These are phyloP conservation scores for Aureobasidium sp. DNA, from an alignment of 2,329 filamentous ascomycete species.

Conservation along the genomic window DNA sequence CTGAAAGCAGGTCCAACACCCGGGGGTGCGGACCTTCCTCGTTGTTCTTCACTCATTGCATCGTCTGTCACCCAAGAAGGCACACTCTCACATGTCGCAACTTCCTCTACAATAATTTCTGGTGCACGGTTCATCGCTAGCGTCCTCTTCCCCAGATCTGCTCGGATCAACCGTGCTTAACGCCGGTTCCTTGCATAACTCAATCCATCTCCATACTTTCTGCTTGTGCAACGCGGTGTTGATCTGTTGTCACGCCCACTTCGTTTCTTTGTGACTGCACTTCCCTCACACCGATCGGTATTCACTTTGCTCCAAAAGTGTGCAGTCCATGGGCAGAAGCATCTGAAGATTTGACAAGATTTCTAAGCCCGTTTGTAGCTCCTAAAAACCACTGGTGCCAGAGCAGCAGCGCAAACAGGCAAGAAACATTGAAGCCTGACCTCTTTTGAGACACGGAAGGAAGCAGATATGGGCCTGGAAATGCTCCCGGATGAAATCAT, in stretches of 20 bases:
- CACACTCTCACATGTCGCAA: background rate
- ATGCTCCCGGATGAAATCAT: conserved; percentile 31
- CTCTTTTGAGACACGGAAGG: background rate
- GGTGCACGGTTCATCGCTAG: conserved; percentile 6
- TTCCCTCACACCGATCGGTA: background rate
- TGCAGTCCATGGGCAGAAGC: background rate
- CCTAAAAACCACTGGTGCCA: background rate
- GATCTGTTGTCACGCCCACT: conserved; percentile 1
- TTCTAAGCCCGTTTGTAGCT: background rate
- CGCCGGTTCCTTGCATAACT: conserved; percentile 7
- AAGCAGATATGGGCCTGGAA: conserved; percentile 6
- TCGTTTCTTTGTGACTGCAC: background rate
- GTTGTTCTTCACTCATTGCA: conserved; percentile 12
- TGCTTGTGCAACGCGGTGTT: conserved; percentile 7
- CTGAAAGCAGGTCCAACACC: conserved; percentile 11
- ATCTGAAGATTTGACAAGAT: background rate
- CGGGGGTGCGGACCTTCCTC: conserved; percentile 11
- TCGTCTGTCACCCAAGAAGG: background rate
- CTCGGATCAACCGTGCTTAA: background rate
- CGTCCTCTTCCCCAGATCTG: conserved; percentile 6
- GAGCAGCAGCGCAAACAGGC: background rate
- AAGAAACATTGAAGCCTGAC: background rate
- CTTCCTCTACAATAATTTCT: conserved; percentile 8
- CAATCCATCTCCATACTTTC: background rate
- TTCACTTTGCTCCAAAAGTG: background rate